Evolutionary conservation across 2,329 filamentous ascomycete species (phyloP).

Genomic region (Phialemoniopsis sp.): DNA sequence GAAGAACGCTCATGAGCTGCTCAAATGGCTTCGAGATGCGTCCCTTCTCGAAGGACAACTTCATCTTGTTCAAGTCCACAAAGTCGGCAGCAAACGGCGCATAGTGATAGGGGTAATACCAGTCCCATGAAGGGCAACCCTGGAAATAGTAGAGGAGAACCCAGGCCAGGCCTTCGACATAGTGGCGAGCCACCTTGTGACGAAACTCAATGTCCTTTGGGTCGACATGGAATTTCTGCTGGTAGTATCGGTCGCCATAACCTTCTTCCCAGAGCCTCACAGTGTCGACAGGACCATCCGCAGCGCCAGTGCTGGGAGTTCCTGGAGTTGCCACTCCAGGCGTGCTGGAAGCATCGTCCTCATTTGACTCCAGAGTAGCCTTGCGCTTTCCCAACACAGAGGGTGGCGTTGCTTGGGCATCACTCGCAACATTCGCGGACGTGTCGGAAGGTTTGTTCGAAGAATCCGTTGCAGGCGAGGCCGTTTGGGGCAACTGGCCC

Average conservation of each 20-base stretch:
- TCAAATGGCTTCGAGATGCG: slow-evolving; percentile 88
- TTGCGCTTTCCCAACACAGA: slow-evolving; percentile 63
- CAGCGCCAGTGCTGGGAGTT: slow-evolving; percentile 35
- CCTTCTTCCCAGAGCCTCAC: slow-evolving; percentile 93
- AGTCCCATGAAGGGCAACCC: slow-evolving; percentile 96
- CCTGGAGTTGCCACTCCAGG: slow-evolving; percentile 47
- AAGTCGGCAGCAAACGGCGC: slow-evolving; percentile 97
- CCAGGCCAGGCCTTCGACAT: slow-evolving; percentile 93
- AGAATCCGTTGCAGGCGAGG: slow-evolving; percentile 9
- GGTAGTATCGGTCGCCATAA: slow-evolving; percentile 93
- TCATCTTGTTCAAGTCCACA: slow-evolving; percentile 73
- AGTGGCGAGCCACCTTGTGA: slow-evolving; percentile 82
- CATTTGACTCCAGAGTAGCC: slow-evolving; percentile 59
- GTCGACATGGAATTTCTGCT: slow-evolving; percentile 88
- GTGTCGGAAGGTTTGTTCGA: slow-evolving; percentile 12
- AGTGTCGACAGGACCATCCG: slow-evolving; percentile 67
- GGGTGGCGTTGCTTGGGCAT: slow-evolving; percentile 6
- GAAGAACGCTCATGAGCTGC: slow-evolving; percentile 96
- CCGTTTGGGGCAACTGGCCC: slow-evolving; percentile 24
- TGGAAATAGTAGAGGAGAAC: slow-evolving; percentile 97
- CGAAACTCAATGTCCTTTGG: slow-evolving; percentile 81
- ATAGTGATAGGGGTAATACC: slow-evolving; percentile 99
- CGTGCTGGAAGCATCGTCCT: slow-evolving; percentile 47
- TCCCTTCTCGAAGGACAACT: slow-evolving; percentile 79
- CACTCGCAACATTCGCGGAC: slow-evolving; percentile 17